Percentiles rank a stretch among this genome's conserved stretches.
phyloP scores from a whole-genome alignment of 2,329 filamentous ascomycete genomes.

The Fusarium kyushuense region DNA sequence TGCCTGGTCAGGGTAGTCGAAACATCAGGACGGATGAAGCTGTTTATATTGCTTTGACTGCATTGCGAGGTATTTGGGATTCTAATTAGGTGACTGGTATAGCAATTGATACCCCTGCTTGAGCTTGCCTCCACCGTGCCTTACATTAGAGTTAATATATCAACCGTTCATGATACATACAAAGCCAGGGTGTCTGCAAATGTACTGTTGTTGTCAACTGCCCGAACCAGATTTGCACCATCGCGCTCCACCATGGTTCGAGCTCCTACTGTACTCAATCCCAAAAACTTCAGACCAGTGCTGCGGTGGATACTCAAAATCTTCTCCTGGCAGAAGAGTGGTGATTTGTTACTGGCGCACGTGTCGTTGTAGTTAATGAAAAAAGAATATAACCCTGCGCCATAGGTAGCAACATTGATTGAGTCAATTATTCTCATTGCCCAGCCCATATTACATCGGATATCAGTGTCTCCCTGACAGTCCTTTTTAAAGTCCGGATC shows the following conservation, averaged over 20 bases:
- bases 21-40: slow-evolving; percentile 89
- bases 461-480: slow-evolving; percentile 59
- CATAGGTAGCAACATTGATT: slow-evolving; percentile 68
- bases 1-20: slow-evolving; percentile 83
- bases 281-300: slow-evolving; percentile 43
- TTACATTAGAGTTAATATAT: slow-evolving; percentile 18
- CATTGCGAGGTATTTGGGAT: slow-evolving; percentile 71
- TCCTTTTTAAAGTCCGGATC: slow-evolving; percentile 44
- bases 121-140: slow-evolving; percentile 7
- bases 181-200: slow-evolving; percentile 49
- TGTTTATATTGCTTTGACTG: slow-evolving; percentile 79
- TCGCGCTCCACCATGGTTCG: slow-evolving; percentile 46
- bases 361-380: slow-evolving; percentile 71
- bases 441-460: slow-evolving; percentile 70
- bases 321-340: slow-evolving; percentile 60
- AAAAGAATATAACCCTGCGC: slow-evolving; percentile 75
- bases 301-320: slow-evolving; percentile 51
- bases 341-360: slow-evolving; percentile 58
- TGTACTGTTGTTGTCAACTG: slow-evolving; percentile 47
- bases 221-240: slow-evolving; percentile 39
- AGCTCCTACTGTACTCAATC: slow-evolving; percentile 48
- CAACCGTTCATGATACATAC: slow-evolving; percentile 41
- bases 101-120: slow-evolving; percentile 44
- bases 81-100: slow-evolving; percentile 39
- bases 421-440: slow-evolving; percentile 71